Evolutionary conservation across 2,329 filamentous ascomycete species (phyloP).

Genomic region (Dactylella cylindrospora): DNA sequence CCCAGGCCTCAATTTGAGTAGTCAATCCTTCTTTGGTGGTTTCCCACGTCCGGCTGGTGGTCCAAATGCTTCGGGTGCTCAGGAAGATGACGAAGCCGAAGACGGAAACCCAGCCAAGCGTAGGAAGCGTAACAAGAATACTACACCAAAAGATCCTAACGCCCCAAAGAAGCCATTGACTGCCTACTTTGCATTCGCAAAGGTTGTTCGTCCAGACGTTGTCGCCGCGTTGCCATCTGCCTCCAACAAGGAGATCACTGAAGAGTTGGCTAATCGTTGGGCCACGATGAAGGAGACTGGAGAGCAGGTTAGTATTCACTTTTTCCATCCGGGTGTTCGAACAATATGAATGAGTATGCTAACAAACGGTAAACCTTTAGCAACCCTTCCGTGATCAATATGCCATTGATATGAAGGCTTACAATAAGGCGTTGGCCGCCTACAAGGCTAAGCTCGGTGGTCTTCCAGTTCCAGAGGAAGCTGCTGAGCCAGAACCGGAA

Average conservation of each 20-base stretch:
- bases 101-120: constrained; percentile 40
- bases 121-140: constrained; percentile 74
- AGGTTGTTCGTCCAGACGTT: constrained; percentile 80
- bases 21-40: constrained; percentile 17
- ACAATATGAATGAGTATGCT: background rate
- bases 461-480: constrained; percentile 14
- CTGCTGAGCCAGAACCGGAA: constrained; percentile 16
- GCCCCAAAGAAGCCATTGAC: constrained; percentile 92
- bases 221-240: constrained; percentile 72
- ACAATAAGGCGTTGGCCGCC: constrained; percentile 28
- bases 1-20: constrained; percentile 18
- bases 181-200: constrained; percentile 93
- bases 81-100: constrained; percentile 14
- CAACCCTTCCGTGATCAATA: constrained; percentile 42
- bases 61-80: background rate
- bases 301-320: constrained; percentile 61
- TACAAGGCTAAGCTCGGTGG: constrained; percentile 41
- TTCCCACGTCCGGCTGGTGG: constrained; percentile 11
- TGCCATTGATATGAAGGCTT: constrained; percentile 32
- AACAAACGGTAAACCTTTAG: constrained; percentile 1
- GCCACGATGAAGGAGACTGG: constrained; percentile 71
- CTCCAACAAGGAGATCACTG: constrained; percentile 81
- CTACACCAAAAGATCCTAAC: constrained; percentile 70
- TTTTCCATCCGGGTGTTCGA: background rate
- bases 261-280: constrained; percentile 86